A percentile compares a stretch with the other conserved stretches of the same genome.
These are phyloP conservation scores for Verbena officinalis DNA, from an alignment of 257 asterid species.

Conservation along the genomic window DNA sequence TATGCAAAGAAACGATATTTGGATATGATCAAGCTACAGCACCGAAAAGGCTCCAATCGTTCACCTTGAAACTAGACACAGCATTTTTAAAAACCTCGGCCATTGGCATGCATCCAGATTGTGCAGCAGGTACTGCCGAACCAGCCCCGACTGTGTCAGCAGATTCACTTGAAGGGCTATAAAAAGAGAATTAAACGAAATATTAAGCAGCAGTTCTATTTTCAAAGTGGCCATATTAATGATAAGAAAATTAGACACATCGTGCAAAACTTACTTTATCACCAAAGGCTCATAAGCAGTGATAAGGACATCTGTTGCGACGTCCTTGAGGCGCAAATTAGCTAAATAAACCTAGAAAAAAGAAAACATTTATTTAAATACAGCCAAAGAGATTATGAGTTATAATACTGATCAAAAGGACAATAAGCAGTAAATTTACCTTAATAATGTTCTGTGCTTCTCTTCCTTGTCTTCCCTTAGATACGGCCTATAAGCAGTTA, in stretches of 20 bases:
- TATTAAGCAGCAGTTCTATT: neutral
- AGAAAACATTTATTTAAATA: neutral
- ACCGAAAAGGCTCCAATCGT: slow-evolving; percentile 80
- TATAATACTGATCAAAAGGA: neutral
- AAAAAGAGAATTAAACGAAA: slow-evolving; percentile 12
- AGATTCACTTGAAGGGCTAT: slow-evolving; percentile 81
- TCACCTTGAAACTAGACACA: slow-evolving; percentile 74
- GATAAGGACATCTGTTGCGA: slow-evolving; percentile 71
- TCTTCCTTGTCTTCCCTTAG: slow-evolving; percentile 96
- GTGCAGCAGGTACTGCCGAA: slow-evolving; percentile 66
- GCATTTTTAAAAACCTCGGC: slow-evolving; percentile 71
- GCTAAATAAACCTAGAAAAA: slow-evolving; percentile 79
- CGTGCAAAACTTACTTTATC: slow-evolving; percentile 68
- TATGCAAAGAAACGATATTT: neutral
- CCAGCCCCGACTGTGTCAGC: slow-evolving; percentile 84
- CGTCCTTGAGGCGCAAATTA: slow-evolving; percentile 90
- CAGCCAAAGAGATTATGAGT: slow-evolving; percentile 3
- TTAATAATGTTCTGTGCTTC: slow-evolving; percentile 81
- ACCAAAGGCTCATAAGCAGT: slow-evolving; percentile 84
- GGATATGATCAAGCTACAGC: slow-evolving; percentile 37
- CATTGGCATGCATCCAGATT: slow-evolving; percentile 77
- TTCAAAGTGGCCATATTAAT: no score
- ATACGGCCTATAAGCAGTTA: slow-evolving; percentile 56
- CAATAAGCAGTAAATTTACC: slow-evolving; percentile 44
- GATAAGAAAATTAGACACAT: neutral